phyloP scores from a whole-genome alignment of 1,139 yeast species.

The Yamadazyma diospyri region DNA sequence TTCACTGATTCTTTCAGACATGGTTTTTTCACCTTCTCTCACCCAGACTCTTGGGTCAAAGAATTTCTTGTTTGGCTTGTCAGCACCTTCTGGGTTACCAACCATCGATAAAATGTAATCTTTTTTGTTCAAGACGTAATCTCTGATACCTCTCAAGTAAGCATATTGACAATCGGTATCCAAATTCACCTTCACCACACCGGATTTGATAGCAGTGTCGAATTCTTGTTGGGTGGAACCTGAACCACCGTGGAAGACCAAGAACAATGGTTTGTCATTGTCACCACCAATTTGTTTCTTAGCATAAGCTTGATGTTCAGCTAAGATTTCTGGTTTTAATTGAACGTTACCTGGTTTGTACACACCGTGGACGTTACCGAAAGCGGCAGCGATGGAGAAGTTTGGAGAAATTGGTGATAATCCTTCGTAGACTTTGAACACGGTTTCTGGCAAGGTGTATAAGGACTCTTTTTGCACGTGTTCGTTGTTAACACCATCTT shows the following conservation, averaged over 20 bases:
- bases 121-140: slow-evolving; percentile 92
- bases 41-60: slow-evolving; percentile 99
- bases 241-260: slow-evolving; percentile 99
- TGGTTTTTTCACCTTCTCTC: slow-evolving; percentile 99
- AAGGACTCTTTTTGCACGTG: slow-evolving; percentile 80
- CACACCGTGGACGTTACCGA: slow-evolving; percentile 99
- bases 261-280: slow-evolving; percentile 76
- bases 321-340: slow-evolving; percentile 89
- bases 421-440: slow-evolving; percentile 86
- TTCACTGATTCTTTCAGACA: slow-evolving; percentile 79
- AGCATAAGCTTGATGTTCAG: slow-evolving; percentile 91
- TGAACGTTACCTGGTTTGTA: slow-evolving; percentile 99
- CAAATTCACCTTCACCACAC: slow-evolving; percentile 98
- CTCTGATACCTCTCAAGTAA: slow-evolving; percentile 94
- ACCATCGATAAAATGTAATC: slow-evolving; percentile 85
- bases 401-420: slow-evolving; percentile 90
- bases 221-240: slow-evolving; percentile 94
- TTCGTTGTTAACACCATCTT: slow-evolving; percentile 99
- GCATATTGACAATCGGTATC: slow-evolving; percentile 99
- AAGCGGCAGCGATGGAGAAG: slow-evolving; percentile 99
- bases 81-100: slow-evolving; percentile 99
- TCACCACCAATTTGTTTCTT: slow-evolving; percentile 56
- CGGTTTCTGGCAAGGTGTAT: slow-evolving; percentile 96
- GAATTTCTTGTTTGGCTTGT: slow-evolving; percentile 98
- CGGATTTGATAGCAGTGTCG: slow-evolving; percentile 84